Evolutionary conservation across 2,329 filamentous ascomycete genomes (phyloP).

Genomic region (Drechslerella stenobrocha): DNA sequence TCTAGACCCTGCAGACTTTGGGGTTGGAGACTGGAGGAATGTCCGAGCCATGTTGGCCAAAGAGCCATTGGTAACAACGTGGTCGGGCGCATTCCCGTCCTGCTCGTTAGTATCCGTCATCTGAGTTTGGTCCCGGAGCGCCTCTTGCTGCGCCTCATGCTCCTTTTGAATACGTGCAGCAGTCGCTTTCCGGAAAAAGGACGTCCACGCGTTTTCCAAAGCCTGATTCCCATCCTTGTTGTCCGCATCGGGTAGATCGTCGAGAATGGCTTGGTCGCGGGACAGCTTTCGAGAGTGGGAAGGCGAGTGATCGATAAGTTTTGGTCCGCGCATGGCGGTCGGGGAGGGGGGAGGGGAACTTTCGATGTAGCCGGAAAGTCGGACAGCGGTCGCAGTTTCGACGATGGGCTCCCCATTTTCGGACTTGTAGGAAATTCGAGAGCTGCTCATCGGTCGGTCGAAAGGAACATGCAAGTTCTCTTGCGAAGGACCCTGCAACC

Average conservation of each 20-base stretch:
- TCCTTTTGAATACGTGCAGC: conserved; percentile 59
- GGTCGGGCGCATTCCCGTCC: conserved; percentile 15
- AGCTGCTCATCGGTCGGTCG: conserved; percentile 17
- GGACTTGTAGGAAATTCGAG: conserved; percentile 25
- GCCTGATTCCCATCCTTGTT: conserved; percentile 54
- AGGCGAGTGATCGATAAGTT: conserved; percentile 47
- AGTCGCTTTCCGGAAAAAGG: conserved; percentile 72
- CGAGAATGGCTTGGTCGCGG: conserved; percentile 45
- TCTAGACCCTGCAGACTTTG: conserved; percentile 31
- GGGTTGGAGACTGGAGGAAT: conserved; percentile 42
- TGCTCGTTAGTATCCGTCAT: not conserved
- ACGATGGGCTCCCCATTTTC: conserved; percentile 34
- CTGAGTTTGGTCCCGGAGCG: conserved; percentile 12
- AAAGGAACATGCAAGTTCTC: conserved; percentile 48
- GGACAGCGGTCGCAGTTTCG: conserved; percentile 44
- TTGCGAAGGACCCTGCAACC: conserved; percentile 51
- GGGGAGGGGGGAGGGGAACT: conserved; percentile 35
- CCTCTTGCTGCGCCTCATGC: conserved; percentile 56
- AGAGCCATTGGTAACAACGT: conserved; percentile 18
- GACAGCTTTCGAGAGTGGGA: conserved; percentile 48
- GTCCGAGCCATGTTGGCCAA: conserved; percentile 26
- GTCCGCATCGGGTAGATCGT: conserved; percentile 49
- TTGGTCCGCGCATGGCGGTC: conserved; percentile 23
- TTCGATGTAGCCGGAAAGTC: conserved; percentile 46
- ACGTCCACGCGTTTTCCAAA: conserved; percentile 62